phyloP scores from a whole-genome alignment of 2,329 filamentous ascomycete species.

The Cladosporium sphaerospermum region DNA sequence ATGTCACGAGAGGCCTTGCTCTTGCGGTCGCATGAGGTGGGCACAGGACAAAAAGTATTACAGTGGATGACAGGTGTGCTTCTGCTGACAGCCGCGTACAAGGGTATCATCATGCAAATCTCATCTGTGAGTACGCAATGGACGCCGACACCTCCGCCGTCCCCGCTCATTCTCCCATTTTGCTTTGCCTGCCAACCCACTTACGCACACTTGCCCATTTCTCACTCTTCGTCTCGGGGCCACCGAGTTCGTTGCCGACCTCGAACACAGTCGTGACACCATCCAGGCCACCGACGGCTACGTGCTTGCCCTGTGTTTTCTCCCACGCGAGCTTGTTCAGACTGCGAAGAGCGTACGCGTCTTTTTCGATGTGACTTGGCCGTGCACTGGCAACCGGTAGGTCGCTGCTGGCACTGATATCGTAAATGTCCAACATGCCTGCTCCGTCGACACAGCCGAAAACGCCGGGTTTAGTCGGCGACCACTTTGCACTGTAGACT shows the following conservation, averaged over 20 bases:
- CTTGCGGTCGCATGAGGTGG: too few relatives aligned
- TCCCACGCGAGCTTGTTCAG: conserved; percentile 96
- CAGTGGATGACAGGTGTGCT: too few relatives aligned
- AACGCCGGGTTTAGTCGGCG: conserved; percentile 84
- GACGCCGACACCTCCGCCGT: not conserved
- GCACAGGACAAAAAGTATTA: too few relatives aligned
- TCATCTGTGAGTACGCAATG: too few relatives aligned
- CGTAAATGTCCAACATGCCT: conserved; percentile 90
- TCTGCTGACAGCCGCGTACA: too few relatives aligned
- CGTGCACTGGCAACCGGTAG: conserved; percentile 74
- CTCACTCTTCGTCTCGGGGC: conserved; percentile 74
- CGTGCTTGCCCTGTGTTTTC: conserved; percentile 72
- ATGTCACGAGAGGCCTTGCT: too few relatives aligned
- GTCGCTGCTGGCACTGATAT: conserved; percentile 85
- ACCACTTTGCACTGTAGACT: conserved; percentile 95
- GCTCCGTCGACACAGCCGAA: conserved; percentile 93
- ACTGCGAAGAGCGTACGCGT: conserved; percentile 54
- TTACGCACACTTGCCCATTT: conserved; percentile 95
- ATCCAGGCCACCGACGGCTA: conserved; percentile 88
- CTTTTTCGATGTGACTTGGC: conserved; percentile 31
- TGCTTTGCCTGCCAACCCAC: conserved; percentile 55
- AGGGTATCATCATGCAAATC: too few relatives aligned
- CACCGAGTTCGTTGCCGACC: conserved; percentile 73
- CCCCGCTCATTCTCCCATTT: not conserved
- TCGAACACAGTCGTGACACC: conserved; percentile 90